Evolutionary conservation across 129 eudicot genomes (phyloP).

Genomic region (Gnaphalium uliginosum): DNA sequence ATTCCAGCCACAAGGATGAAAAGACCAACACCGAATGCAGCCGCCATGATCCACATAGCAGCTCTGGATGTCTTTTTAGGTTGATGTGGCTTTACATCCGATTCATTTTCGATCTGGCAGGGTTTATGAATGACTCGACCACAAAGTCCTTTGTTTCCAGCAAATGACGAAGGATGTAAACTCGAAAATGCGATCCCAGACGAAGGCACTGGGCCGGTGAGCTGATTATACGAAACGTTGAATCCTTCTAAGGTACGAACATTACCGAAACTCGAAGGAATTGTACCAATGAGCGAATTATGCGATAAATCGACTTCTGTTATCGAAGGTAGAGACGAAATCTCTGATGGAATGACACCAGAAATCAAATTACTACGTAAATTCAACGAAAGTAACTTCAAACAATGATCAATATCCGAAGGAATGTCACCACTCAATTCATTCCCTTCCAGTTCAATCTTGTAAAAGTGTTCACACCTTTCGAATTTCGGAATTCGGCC

Average conservation of each 20-base stretch:
- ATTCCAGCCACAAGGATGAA: constrained; percentile 65
- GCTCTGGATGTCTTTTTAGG: constrained; percentile 70
- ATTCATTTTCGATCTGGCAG: constrained; percentile 38
- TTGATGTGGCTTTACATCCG: constrained; percentile 26
- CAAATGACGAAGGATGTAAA: constrained; percentile 83
- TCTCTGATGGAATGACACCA: constrained; percentile 90
- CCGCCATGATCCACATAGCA: constrained; percentile 81
- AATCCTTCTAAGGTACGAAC: constrained; percentile 71
- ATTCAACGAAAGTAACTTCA: constrained; percentile 62
- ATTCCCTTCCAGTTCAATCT: constrained; percentile 77
- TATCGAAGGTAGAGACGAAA: constrained; percentile 80
- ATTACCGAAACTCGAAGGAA: constrained; percentile 71
- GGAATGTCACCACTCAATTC: constrained; percentile 80
- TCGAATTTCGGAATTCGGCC: constrained; percentile 75
- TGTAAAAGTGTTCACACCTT: constrained; percentile 68
- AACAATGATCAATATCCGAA: constrained; percentile 83
- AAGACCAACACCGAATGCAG: constrained; percentile 71
- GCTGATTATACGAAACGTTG: constrained; percentile 84
- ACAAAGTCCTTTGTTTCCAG: constrained; percentile 87
- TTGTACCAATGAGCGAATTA: constrained; percentile 63
- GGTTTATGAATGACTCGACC: constrained; percentile 62
- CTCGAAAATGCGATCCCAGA: constrained; percentile 55
- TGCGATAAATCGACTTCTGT: constrained; percentile 79
- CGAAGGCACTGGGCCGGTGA: constrained; percentile 73
- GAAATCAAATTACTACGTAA: constrained; percentile 58